A percentile compares a stretch with the other conserved stretches of the same genome.
Conservation (phyloP, 2,329 filamentous ascomycete species). For the Plenodomus biglobosus region DNA sequence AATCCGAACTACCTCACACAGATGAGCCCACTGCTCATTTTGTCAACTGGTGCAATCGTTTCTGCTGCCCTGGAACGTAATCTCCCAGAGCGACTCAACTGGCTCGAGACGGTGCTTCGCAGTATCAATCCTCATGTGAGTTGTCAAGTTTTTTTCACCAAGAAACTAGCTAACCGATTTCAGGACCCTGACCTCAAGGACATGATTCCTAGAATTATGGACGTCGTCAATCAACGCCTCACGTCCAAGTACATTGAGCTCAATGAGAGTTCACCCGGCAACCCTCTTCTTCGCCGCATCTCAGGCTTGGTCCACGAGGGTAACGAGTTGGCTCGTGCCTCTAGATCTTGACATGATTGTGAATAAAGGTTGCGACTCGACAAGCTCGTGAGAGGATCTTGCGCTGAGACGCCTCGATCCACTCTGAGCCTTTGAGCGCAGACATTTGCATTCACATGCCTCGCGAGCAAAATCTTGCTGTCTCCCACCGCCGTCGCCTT, state of each 20-base stretch:
- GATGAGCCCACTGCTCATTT: conserved; percentile 59
- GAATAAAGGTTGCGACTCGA: too few relatives aligned
- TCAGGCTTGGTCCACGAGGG: conserved; percentile 46
- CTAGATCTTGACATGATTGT: conserved; percentile 16
- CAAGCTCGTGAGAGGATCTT: conserved; percentile 8
- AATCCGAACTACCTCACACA: conserved; percentile 59
- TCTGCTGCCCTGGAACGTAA: conserved; percentile 59
- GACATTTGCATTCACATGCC: neutral
- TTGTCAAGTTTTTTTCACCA: neutral
- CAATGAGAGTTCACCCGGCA: conserved; percentile 54
- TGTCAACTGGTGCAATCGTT: conserved; percentile 65
- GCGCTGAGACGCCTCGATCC: conserved; percentile 26
- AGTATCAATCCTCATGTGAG: conserved; percentile 58
- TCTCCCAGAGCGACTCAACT: conserved; percentile 57
- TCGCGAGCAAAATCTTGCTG: neutral
- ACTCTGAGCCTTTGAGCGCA: neutral
- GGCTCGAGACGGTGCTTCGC: conserved; percentile 59
- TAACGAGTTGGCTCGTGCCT: conserved; percentile 36
- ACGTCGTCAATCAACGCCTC: conserved; percentile 59
- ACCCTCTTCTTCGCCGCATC: conserved; percentile 56
- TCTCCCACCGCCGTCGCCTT: neutral
- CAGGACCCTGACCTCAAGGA: conserved; percentile 58
- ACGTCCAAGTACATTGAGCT: conserved; percentile 60
- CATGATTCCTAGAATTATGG: conserved; percentile 61
- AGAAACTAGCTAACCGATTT: conserved; percentile 15